Base-by-base conservation (phyloP, 2,329 filamentous ascomycete genomes). In the Fusarium sp. region DNA sequence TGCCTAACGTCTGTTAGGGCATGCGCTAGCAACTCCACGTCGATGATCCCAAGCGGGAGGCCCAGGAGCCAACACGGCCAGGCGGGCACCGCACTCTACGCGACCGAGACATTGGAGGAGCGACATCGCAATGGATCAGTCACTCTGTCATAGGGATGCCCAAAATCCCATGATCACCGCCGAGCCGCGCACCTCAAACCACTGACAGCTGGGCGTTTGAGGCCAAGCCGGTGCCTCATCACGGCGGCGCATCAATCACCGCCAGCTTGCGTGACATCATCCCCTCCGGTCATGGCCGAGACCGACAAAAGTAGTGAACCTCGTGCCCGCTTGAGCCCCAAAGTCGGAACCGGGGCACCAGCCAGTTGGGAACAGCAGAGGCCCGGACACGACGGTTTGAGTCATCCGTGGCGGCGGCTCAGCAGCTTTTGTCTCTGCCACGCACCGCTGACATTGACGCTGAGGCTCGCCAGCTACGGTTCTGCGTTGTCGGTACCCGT, bases 381-480 rank as follows among this genome's bases (percentile, higher is more conserved):
- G 72, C 29, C 65, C 62, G 72, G 56, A 56, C 36, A 40, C 20
- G 38, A 45, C 33, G 31, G 35, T 22, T 75, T 65, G 69, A 75
- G 69, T 69, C 65, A 74, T 73, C 65, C 50, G 65, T 74, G 71
- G 72, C 65, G 71, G 72, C 72, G 72, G 72, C 71, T 74, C 72
- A 74, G 72, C 45, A 63, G 36, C 22, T 54, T 66, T 60, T 42
- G 38, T 61, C 27, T 59, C 59, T 74, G 71, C 69, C 68, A 74
- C 68, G 71, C 71, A 69, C 38, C 38, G 38, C 38, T 40, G 18
- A 40, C 10, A 40, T 22, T 47, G 20, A 47, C 42, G 20, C 40
- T 45, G 31, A 69, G 36, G 62, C 33, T 74, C 60, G 61, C 71
- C 65, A 71, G 14, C 71, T 42, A 20, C 38, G 10, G 45, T 62